Conservation (phyloP, 2,329 filamentous ascomycete genomes). For the Hypoxylon sp. region DNA sequence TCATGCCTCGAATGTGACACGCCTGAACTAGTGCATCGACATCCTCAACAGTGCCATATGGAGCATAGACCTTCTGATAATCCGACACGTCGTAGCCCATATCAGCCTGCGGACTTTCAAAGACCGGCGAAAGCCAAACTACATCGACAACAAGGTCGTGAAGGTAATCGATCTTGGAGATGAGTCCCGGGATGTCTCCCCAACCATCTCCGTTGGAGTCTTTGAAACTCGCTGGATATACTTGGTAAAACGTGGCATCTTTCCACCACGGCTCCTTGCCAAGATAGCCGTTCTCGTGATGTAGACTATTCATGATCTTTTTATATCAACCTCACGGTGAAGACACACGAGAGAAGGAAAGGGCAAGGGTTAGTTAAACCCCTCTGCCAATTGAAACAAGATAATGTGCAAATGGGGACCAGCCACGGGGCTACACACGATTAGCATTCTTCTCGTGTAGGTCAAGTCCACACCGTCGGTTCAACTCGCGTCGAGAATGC, state of each 20-base stretch:
- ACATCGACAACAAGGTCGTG: constrained; percentile 70
- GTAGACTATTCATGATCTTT: constrained; percentile 51
- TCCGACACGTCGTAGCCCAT: constrained; percentile 81
- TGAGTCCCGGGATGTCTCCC: constrained; percentile 74
- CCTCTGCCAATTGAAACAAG: constrained; percentile 1
- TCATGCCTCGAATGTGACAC: constrained; percentile 70
- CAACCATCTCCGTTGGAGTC: constrained; percentile 71
- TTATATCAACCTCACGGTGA: background rate
- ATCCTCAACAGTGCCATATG: constrained; percentile 75
- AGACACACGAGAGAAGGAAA: background rate
- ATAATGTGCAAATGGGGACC: background rate
- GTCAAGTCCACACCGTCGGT: constrained; percentile 20
- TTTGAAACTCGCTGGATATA: constrained; percentile 70
- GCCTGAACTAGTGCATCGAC: constrained; percentile 72
- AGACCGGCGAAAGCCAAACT: constrained; percentile 68
- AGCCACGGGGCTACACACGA: constrained; percentile 15
- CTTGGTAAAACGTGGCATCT: constrained; percentile 61
- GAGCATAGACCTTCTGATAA: constrained; percentile 73
- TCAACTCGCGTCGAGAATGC: constrained; percentile 18
- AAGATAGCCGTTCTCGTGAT: constrained; percentile 48
- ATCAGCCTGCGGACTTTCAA: constrained; percentile 70
- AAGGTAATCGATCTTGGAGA: constrained; percentile 73
- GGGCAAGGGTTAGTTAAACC: background rate
- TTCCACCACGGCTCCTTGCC: constrained; percentile 60
- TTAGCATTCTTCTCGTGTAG: constrained; percentile 5